Conservation (phyloP, 352 stramenopile genomes). For the Phytophthora tentaculata region DNA sequence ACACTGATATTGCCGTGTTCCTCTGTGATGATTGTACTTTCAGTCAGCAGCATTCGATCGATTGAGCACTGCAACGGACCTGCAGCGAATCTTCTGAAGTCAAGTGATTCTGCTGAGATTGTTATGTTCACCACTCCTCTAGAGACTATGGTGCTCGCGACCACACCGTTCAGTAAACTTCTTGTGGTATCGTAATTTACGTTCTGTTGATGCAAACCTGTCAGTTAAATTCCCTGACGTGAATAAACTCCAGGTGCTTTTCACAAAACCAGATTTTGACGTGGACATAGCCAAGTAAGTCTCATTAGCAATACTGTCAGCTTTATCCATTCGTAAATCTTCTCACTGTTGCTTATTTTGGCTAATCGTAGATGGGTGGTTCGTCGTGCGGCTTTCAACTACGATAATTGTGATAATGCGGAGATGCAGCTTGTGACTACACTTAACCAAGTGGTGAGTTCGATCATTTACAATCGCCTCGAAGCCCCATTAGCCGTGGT, state of each 20-base stretch:
- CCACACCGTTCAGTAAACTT: slow-evolving; percentile 45
- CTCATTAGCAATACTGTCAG: not conserved
- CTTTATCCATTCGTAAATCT: not conserved
- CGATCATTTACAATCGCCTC: not conserved
- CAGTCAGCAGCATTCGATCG: slow-evolving; percentile 34
- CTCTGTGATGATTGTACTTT: not conserved
- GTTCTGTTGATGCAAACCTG: not conserved
- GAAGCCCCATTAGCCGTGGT: too few relatives aligned
- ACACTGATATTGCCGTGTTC: too few relatives aligned
- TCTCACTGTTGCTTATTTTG: not conserved
- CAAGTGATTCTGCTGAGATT: slow-evolving; percentile 33
- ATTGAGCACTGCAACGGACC: slow-evolving; percentile 1
- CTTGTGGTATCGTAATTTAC: slow-evolving; percentile 44
- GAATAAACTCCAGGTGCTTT: slow-evolving; percentile 41
- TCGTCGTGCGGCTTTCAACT: slow-evolving; percentile 49
- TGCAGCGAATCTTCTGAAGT: not conserved
- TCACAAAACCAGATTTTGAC: slow-evolving; percentile 39
- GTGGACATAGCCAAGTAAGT: slow-evolving; percentile 42
- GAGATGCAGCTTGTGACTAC: slow-evolving; percentile 35
- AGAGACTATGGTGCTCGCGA: slow-evolving; percentile 55
- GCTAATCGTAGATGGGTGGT: slow-evolving; percentile 40
- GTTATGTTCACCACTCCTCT: slow-evolving; percentile 44
- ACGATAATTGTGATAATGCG: slow-evolving; percentile 40
- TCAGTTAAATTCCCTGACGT: not conserved
- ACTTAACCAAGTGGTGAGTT: slow-evolving; percentile 46